Percentiles rank a stretch among this genome's conserved stretches.
These are phyloP conservation scores for Penicillium sp. DNA, from an alignment of 2,329 filamentous ascomycete species.

Conservation along the genomic window DNA sequence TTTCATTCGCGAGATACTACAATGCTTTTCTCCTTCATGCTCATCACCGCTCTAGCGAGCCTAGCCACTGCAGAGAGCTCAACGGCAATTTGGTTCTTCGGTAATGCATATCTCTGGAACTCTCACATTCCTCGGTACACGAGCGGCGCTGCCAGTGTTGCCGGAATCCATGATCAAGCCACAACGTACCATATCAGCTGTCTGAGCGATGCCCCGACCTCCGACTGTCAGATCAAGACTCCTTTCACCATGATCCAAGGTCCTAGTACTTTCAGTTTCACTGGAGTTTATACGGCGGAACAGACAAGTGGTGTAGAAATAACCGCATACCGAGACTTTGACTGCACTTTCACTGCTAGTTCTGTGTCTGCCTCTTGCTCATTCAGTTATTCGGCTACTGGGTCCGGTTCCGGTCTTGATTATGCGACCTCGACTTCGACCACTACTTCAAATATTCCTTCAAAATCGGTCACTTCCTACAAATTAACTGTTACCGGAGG, in stretches of 20 bases:
- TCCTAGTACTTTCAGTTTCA: not conserved
- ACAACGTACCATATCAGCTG: constrained; percentile 8
- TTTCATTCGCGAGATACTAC: not conserved
- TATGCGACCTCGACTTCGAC: not conserved
- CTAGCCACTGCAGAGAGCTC: not conserved
- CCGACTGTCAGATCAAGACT: not conserved
- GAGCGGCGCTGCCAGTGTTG: constrained; percentile 3
- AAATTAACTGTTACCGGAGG: constrained; percentile 2
- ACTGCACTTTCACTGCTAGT: not conserved
- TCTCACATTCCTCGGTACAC: not conserved
- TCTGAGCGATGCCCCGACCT: not conserved
- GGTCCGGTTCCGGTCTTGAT: not conserved
- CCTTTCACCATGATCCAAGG: constrained; percentile 6
- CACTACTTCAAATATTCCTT: not conserved
- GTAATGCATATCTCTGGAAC: not conserved
- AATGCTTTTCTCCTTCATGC: not conserved
- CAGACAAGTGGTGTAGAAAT: not conserved
- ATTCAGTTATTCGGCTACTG: not conserved
- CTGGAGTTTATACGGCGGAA: not conserved
- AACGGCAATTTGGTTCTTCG: not conserved
- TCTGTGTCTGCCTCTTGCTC: constrained; percentile 3
- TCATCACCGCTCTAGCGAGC: not conserved
- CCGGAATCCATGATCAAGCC: not conserved
- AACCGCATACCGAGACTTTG: not conserved
- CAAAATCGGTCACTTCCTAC: not conserved